phyloP scores from a whole-genome alignment of 1,284 basidiomycete genomes.

The Xerocomus cyaneibrunnescens region DNA sequence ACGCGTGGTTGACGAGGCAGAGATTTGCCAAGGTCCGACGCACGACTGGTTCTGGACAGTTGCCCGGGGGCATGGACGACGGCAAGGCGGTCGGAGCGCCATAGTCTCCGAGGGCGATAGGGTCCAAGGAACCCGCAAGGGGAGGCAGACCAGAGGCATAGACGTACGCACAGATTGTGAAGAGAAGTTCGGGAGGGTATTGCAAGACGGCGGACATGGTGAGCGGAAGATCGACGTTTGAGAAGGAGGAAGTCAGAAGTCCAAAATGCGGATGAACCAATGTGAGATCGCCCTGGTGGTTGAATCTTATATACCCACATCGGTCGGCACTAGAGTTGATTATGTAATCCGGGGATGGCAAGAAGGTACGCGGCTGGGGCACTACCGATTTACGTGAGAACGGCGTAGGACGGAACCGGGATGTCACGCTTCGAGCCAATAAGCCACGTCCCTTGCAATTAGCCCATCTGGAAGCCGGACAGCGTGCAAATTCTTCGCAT shows the following conservation, averaged over 20 bases:
- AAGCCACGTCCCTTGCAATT: too few species aligned
- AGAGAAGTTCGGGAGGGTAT: constrained; percentile 66
- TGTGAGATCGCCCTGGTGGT: background rate
- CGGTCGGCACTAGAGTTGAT: constrained; percentile 23
- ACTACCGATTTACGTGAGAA: constrained; percentile 9
- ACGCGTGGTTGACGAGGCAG: constrained; percentile 69
- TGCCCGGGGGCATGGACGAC: constrained; percentile 63
- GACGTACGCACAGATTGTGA: constrained; percentile 65
- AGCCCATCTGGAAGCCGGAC: too few species aligned
- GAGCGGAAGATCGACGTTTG: too few species aligned
- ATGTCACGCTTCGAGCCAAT: too few species aligned
- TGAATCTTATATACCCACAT: constrained; percentile 26
- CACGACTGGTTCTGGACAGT: constrained; percentile 63
- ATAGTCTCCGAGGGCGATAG: constrained; percentile 46
- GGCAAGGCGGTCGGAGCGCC: constrained; percentile 61
- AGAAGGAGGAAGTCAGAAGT: background rate
- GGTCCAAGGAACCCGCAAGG: constrained; percentile 62
- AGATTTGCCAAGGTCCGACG: constrained; percentile 65
- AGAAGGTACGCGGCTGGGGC: constrained; percentile 9
- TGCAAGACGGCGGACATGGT: constrained; percentile 35
- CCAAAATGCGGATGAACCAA: background rate
- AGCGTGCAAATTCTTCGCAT: too few species aligned
- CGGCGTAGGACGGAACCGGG: constrained; percentile 18
- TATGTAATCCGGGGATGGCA: constrained; percentile 34
- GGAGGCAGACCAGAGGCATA: constrained; percentile 61